phyloP scores from a whole-genome alignment of 768 basidiomycete genomes.

The Pulveroboletus sp. region DNA sequence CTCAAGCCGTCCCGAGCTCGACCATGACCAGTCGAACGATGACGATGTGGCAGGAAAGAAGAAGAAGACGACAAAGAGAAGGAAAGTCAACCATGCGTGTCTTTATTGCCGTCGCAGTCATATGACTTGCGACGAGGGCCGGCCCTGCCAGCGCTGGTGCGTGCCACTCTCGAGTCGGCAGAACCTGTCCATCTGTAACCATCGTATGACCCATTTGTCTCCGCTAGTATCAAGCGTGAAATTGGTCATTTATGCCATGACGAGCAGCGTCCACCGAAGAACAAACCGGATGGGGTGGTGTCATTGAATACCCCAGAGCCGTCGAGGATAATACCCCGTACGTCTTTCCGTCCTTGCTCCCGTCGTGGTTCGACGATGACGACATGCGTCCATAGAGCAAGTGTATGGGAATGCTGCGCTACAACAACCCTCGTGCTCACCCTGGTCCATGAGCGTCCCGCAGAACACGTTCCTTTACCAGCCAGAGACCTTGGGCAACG shows the following conservation, averaged over 20 bases:
- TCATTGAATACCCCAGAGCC: constrained; percentile 29
- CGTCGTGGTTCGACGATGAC: neutral
- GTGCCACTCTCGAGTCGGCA: constrained; percentile 27
- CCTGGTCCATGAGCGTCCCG: constrained; percentile 52
- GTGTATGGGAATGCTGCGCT: constrained; percentile 19
- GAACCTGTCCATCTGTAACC: neutral
- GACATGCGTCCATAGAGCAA: constrained; percentile 11
- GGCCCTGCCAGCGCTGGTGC: constrained; percentile 91
- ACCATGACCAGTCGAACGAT: constrained; percentile 30
- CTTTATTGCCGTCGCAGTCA: constrained; percentile 89
- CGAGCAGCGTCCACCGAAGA: constrained; percentile 57
- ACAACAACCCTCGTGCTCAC: constrained; percentile 31
- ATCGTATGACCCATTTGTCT: constrained; percentile 4
- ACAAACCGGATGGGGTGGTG: constrained; percentile 36
- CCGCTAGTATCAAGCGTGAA: constrained; percentile 83
- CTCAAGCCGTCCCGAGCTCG: constrained; percentile 16
- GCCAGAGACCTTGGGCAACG: constrained; percentile 71
- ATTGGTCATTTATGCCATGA: constrained; percentile 94
- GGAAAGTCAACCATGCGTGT: constrained; percentile 92
- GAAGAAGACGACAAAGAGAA: constrained; percentile 51
- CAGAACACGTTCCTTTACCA: constrained; percentile 60
- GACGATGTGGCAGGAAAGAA: constrained; percentile 33
- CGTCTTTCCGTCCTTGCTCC: neutral
- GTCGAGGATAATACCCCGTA: constrained; percentile 30
- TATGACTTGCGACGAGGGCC: constrained; percentile 88